Percentiles rank a stretch among this genome's conserved stretches.
Evolutionary conservation across 1,139 yeast genomes (phyloP).

Genomic region (Nakaseomyces kungkrabaensis): DNA sequence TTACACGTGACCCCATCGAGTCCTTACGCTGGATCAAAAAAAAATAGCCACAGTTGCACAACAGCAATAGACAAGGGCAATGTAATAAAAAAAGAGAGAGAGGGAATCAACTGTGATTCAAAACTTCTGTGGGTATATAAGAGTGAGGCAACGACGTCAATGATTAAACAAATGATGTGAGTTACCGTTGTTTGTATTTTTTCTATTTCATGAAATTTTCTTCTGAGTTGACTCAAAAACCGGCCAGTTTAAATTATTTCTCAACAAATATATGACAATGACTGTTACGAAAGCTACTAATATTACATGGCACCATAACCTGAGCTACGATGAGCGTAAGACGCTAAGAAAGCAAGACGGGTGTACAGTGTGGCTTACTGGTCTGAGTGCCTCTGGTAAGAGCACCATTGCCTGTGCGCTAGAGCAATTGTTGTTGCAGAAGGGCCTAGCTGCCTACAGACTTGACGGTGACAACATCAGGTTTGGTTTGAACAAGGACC

Average conservation of each 20-base stretch:
- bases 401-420: conserved; percentile 92
- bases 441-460: conserved; percentile 67
- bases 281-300: conserved; percentile 66
- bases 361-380: conserved; percentile 89
- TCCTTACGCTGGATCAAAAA: background rate
- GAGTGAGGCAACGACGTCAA: too few species aligned
- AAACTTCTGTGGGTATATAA: too few species aligned
- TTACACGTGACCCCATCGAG: background rate
- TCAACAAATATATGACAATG: background rate
- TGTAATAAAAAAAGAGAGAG: background rate
- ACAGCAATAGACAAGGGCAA: too few species aligned
- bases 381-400: conserved; percentile 90
- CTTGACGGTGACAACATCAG: conserved; percentile 92
- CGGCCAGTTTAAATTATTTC: too few species aligned
- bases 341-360: conserved; percentile 71
- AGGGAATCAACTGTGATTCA: background rate
- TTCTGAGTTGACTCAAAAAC: too few species aligned
- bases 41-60: background rate
- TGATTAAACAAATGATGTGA: too few species aligned
- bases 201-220: too few species aligned
- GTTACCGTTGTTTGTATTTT: too few species aligned
- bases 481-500: conserved; percentile 87
- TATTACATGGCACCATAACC: conserved; percentile 90
- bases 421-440: conserved; percentile 66
- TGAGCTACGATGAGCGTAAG: conserved; percentile 73